Evolutionary conservation across 1,284 basidiomycete genomes (phyloP), one percentile per base, ranked within the genome.

Genomic region (Tilletia walkeri): DNA sequence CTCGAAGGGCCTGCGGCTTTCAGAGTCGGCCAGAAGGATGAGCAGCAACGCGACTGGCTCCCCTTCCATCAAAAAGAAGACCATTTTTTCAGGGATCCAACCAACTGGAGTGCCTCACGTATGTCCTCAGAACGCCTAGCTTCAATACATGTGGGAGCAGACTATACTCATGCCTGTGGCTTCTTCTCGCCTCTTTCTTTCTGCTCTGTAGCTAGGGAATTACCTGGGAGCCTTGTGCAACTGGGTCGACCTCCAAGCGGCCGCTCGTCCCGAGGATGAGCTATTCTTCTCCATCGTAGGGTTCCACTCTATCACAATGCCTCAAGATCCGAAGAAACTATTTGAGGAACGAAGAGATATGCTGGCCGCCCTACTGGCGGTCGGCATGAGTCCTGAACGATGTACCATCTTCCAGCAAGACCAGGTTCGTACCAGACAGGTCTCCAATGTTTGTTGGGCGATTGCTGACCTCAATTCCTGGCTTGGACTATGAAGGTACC

Each of bases 221-320:
- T 93, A 94, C 79, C 87, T 97, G 1, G 95, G 95, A 5, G 94
- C 94, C 0, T 86, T 95, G 20, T 88, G 88, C 41, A 94, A 93
- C 83, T 96, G 94, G 94, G 90, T 93, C 47, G 88, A 88, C 67
- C 86, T 95, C 16, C 92, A 94, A 82, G 85, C 88, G 56, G 86
- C 87, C 48, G 88, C 90, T 0, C 77, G 82, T 5, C 85, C 87
- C 0, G 84, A 88, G 3, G 91, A 83, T 50, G 56, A 70, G 67
- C 30, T 79, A 70, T 93, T 96, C 93, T 84, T 91, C 91, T 56
- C 50, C 18, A 90, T 96, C 74, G 95, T 94, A 12, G 94, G 94
- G 39, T 90, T 92, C 88, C 94, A 96, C 84, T 92, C 93, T 10
- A 87, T 96, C 76, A 95, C 94, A 0, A 85, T 95, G n/a, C 92